phyloP scores from a whole-genome alignment of 2,329 filamentous ascomycete species.

The Colletotrichum endophyticum region DNA sequence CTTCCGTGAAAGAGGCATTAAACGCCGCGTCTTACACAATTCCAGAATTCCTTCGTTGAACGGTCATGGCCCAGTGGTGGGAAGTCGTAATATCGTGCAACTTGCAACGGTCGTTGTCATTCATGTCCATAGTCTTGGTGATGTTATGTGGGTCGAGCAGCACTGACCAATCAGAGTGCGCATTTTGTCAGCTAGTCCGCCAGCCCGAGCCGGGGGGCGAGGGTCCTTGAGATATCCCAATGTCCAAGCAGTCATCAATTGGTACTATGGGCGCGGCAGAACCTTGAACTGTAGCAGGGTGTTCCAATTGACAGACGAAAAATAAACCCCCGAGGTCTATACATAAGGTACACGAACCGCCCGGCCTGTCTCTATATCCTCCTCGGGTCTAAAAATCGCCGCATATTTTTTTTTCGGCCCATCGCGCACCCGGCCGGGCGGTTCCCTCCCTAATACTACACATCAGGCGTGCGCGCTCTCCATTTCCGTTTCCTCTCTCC shows the following conservation, averaged over 20 bases:
- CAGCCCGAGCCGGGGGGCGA: neutral
- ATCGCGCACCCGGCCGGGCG: slow-evolving; percentile 16
- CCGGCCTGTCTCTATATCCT: neutral
- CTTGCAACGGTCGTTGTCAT: neutral
- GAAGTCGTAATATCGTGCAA: neutral
- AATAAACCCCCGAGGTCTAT: slow-evolving; percentile 22
- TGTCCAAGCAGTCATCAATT: slow-evolving; percentile 8
- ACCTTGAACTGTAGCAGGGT: slow-evolving; percentile 14
- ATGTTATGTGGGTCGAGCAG: neutral
- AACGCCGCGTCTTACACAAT: neutral
- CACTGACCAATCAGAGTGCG: slow-evolving; percentile 8
- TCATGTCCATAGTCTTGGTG: neutral
- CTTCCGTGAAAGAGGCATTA: neutral
- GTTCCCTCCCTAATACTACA: slow-evolving; percentile 18
- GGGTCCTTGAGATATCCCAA: neutral
- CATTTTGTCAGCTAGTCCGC: slow-evolving; percentile 19
- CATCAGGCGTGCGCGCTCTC: slow-evolving; percentile 13
- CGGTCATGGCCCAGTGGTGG: neutral
- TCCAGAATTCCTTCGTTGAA: neutral
- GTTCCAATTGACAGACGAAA: slow-evolving; percentile 21
- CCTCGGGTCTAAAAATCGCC: slow-evolving; percentile 8
- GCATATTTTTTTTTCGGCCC: neutral
- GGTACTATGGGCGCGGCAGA: slow-evolving; percentile 2
- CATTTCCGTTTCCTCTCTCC: neutral
- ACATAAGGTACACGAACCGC: slow-evolving; percentile 23